Conservation (phyloP, 192 early-diverging fungal species). For the Cetraspora pellucida region DNA sequence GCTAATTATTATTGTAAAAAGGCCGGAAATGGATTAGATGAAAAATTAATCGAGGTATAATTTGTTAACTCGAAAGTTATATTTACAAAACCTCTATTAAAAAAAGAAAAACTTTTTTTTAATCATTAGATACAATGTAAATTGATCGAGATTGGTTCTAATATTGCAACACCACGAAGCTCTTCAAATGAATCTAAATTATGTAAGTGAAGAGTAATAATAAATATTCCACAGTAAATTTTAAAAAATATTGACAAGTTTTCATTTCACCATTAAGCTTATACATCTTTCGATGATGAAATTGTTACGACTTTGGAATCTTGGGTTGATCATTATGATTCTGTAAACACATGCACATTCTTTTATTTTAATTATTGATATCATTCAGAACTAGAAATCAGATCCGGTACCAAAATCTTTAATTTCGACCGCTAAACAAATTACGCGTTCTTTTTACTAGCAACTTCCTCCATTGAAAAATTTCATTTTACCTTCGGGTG, state of each 20-base stretch:
- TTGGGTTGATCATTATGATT: slow-evolving; percentile 85
- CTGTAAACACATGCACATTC: slow-evolving; percentile 57
- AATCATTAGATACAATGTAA: slow-evolving; percentile 79
- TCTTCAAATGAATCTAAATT: slow-evolving; percentile 60
- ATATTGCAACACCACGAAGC: slow-evolving; percentile 83
- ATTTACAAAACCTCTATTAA: not conserved
- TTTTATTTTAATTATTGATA: slow-evolving; percentile 19
- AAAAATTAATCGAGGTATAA: slow-evolving; percentile 45
- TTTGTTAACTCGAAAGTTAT: not conserved
- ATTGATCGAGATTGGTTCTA: slow-evolving; percentile 89
- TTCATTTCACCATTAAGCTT: slow-evolving; percentile 34
- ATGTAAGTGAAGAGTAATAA: slow-evolving; percentile 28
- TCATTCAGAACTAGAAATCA: not conserved
- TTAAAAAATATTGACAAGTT: not conserved
- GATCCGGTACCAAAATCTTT: not conserved
- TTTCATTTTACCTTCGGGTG: slow-evolving; percentile 75
- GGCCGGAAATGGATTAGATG: slow-evolving; percentile 40
- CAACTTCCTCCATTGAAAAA: slow-evolving; percentile 45
- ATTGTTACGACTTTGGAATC: slow-evolving; percentile 66
- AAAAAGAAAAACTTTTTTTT: not conserved
- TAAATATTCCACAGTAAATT: not conserved
- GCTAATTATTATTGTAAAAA: slow-evolving; percentile 50
- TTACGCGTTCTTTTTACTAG: slow-evolving; percentile 19
- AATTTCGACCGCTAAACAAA: not conserved
- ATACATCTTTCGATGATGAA: slow-evolving; percentile 79